Percentiles rank a stretch among this genome's conserved stretches.
Evolutionary conservation across 2,329 filamentous ascomycete genomes (phyloP).

Genomic region (Trichoderma harzianum): DNA sequence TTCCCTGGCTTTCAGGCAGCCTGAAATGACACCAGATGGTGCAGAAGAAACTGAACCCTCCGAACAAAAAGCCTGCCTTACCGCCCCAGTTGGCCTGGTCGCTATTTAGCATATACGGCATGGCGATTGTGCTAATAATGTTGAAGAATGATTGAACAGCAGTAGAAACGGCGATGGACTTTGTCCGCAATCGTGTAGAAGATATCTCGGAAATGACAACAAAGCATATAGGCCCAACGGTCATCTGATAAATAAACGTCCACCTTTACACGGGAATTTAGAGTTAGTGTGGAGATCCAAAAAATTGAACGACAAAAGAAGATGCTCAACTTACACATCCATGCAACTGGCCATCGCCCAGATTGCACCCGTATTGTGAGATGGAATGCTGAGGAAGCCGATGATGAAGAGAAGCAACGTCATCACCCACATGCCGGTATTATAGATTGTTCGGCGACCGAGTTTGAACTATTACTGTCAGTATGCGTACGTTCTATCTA

Average conservation of each 20-base stretch:
- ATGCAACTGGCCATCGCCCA: constrained; percentile 40
- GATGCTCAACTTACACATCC: constrained; percentile 26
- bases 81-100: constrained; percentile 32
- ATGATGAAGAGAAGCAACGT: constrained; percentile 41
- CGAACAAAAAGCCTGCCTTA: constrained; percentile 33
- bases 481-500: neutral
- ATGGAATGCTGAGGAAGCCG: constrained; percentile 38
- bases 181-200: constrained; percentile 32
- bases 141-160: constrained; percentile 26
- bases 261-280: constrained; percentile 24
- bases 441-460: constrained; percentile 41
- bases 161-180: constrained; percentile 32
- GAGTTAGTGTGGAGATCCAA: neutral
- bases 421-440: constrained; percentile 25
- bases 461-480: constrained; percentile 22
- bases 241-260: constrained; percentile 41
- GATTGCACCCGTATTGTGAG: constrained; percentile 30
- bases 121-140: constrained; percentile 28
- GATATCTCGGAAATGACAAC: constrained; percentile 40
- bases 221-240: constrained; percentile 42
- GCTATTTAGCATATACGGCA: constrained; percentile 33
- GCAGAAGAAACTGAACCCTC: constrained; percentile 25
- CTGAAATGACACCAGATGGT: constrained; percentile 29
- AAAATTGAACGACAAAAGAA: neutral
- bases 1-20: constrained; percentile 29